Percentiles rank a stretch among this genome's conserved stretches.
Evolutionary conservation across 1,139 yeast genomes (phyloP).

Genomic region (Diutina neorugosa): DNA sequence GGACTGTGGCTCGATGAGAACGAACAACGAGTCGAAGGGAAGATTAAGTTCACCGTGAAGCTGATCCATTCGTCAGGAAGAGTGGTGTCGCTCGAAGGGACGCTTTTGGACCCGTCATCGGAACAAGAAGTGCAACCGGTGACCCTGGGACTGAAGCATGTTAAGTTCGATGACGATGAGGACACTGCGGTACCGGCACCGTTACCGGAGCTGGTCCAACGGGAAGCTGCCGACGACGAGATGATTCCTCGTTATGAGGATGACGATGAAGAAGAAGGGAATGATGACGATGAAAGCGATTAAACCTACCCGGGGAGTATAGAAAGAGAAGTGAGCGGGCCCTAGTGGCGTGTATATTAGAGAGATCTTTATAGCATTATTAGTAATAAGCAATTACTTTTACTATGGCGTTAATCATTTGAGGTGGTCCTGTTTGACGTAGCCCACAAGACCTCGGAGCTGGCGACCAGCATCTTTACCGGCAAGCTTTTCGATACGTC

Average conservation of each 20-base stretch:
- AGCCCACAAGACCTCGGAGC: not conserved
- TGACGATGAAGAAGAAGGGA: not conserved
- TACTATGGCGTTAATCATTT: not conserved
- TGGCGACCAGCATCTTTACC: not conserved
- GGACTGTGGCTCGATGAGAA: slow-evolving; percentile 82
- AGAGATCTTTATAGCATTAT: not conserved
- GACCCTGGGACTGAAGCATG: slow-evolving; percentile 23
- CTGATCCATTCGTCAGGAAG: slow-evolving; percentile 68
- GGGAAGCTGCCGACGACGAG: not conserved
- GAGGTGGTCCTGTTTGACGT: not conserved
- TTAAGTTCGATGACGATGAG: slow-evolving; percentile 23
- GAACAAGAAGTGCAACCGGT: slow-evolving; percentile 47
- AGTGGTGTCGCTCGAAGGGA: slow-evolving; percentile 78
- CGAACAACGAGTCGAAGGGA: slow-evolving; percentile 70
- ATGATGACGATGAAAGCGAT: not conserved
- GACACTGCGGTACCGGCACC: slow-evolving; percentile 7
- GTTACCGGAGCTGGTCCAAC: not conserved
- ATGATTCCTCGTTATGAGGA: not conserved
- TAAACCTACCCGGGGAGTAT: no score
- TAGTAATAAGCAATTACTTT: not conserved
- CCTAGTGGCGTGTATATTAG: not conserved
- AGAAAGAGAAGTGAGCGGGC: not conserved
- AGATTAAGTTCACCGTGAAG: slow-evolving; percentile 60
- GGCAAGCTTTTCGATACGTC: not conserved
- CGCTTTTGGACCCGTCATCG: slow-evolving; percentile 52